Evolutionary conservation across 2,329 filamentous ascomycete genomes (phyloP), one percentile per base, ranked within the genome.

Genomic region (Sporothrix pallida): DNA sequence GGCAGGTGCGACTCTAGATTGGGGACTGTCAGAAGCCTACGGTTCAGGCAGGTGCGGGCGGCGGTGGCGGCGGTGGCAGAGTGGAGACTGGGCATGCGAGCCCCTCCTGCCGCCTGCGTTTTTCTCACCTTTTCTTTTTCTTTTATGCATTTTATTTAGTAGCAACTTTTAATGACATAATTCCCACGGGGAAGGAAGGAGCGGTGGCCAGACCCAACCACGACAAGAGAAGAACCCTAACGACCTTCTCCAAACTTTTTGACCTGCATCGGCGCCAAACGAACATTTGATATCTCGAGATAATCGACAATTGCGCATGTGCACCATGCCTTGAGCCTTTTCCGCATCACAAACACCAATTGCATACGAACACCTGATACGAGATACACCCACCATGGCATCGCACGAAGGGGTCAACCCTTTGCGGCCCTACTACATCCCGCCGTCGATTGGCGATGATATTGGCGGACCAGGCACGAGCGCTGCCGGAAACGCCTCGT

Each of bases 341-440:
- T 26, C 23, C 3, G 23, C 37, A 23, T 26, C 23, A 37, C 23
- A n/a, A 31, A 70, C 37, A 42, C 52, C 52, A 44, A 58, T 54
- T 52, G 15, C 67, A 52, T 17, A 20, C 31, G 31, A 37, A 1
- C 48, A 26, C 12, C 31, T 20, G 8, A 26, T 6, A 23, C n/a
- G 5, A 7, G 5, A 20, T 17, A 26, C 17, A 44, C n/a, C 42
- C 65, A 46, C 76, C 76, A 87, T 86, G 85, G 80, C 84, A 78
- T 80, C 82, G 76, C 81, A 83, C 71, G 84, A 86, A 75, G 84
- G 82, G 75, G 81, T 87, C 75, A 92, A 93, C 78, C 91, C 91
- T 74, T 83, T 92, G 73, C 86, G 91, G 75, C 91, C 91, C 20
- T 93, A 93, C 83, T 92, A 93, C 80, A 89, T 91, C 76, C 87